A percentile compares a stretch with the other conserved stretches of the same genome.
Evolutionary conservation across 331 rosid species (phyloP).

Genomic region (Erythrophleum ivorense): DNA sequence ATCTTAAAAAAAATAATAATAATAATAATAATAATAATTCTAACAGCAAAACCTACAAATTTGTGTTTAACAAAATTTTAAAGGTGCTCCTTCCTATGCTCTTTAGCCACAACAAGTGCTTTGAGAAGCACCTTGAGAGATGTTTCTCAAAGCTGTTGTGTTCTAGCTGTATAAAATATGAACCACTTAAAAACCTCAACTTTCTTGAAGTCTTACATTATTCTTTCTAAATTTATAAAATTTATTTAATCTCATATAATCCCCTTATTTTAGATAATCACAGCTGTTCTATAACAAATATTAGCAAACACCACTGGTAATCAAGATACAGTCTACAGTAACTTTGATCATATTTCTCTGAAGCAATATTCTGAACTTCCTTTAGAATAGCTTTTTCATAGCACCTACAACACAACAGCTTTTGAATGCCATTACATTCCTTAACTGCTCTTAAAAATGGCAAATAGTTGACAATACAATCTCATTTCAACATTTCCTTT

Average conservation of each 20-base stretch:
- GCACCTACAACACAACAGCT: background rate
- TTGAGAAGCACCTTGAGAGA: background rate
- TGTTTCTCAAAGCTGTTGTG: background rate
- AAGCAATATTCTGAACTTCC: background rate
- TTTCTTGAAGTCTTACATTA: background rate
- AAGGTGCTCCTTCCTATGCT: background rate
- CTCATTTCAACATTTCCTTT: background rate
- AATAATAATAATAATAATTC: no score
- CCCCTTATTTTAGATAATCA: background rate
- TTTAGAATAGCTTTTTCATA: background rate
- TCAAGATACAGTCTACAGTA: conserved; percentile 1
- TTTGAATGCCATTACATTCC: background rate
- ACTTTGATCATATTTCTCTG: background rate
- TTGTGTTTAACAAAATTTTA: background rate
- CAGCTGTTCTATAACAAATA: no score
- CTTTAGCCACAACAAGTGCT: background rate
- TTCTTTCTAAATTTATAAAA: background rate
- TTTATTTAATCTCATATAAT: background rate
- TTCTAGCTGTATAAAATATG: background rate
- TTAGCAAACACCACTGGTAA: background rate
- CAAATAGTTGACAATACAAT: background rate
- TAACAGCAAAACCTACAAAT: background rate
- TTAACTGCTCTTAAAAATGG: background rate
- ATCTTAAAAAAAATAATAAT: background rate
- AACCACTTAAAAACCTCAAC: background rate